phyloP scores from a whole-genome alignment of 805 yeast species.

The Peterozyma toletana region DNA sequence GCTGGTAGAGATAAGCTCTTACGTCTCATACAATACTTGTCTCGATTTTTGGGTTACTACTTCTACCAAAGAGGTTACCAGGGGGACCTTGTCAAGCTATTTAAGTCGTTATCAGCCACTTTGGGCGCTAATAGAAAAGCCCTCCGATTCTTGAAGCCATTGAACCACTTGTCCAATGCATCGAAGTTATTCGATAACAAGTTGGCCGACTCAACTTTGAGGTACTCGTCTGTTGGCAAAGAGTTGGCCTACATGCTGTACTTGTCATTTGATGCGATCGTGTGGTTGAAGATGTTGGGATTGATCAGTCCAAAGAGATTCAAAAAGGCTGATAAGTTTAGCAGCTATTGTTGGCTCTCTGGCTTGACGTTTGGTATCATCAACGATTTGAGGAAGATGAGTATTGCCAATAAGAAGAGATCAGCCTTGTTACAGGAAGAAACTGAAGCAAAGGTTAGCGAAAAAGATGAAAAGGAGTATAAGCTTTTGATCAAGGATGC shows the following conservation, averaged over 20 bases:
- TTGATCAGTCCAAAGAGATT: conserved; percentile 40
- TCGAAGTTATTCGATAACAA: conserved; percentile 62
- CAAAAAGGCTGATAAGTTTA: conserved; percentile 44
- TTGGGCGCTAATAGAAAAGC: conserved; percentile 74
- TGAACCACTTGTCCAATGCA: conserved; percentile 65
- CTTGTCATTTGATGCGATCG: conserved; percentile 55
- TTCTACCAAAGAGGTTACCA: conserved; percentile 49
- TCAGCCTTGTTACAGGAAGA: conserved; percentile 18
- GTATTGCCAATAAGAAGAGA: conserved; percentile 30
- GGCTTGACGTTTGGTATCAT: conserved; percentile 60
- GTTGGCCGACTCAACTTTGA: conserved; percentile 49
- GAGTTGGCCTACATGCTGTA: conserved; percentile 59
- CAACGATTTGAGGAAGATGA: conserved; percentile 49
- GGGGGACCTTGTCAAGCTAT: conserved; percentile 35
- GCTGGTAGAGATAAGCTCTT: conserved; percentile 78
- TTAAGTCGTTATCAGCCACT: conserved; percentile 52
- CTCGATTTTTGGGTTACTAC: conserved; percentile 64
- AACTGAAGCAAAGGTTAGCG: conserved; percentile 24
- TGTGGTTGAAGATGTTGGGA: conserved; percentile 54
- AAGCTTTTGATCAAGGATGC: conserved; percentile 26
- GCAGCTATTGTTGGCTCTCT: conserved; percentile 71
- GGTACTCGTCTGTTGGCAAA: conserved; percentile 45
- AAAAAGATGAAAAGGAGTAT: conserved; percentile 24
- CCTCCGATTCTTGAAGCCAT: conserved; percentile 76
- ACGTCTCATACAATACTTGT: conserved; percentile 73